phyloP scores from a whole-genome alignment of 2,329 filamentous ascomycete species.

The Alternaria sp. region DNA sequence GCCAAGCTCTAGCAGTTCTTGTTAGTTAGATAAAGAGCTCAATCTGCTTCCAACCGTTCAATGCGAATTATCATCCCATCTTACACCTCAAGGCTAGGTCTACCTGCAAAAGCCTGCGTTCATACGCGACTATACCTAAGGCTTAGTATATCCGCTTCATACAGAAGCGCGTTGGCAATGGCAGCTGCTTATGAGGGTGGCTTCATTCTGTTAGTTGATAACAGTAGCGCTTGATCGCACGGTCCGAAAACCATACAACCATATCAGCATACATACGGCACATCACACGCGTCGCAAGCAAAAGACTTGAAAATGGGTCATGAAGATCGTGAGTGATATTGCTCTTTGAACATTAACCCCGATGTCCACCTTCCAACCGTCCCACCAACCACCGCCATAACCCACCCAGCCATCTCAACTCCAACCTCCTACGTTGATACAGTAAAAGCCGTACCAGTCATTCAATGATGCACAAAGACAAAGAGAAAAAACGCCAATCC shows the following conservation, averaged over 20 bases:
- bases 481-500: conserved; percentile 34
- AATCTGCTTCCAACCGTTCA: neutral
- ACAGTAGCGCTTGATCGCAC: neutral
- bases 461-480: conserved; percentile 20
- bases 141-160: neutral
- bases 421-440: conserved; percentile 2
- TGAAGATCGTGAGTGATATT: conserved; percentile 33
- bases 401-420: neutral
- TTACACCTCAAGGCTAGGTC: neutral
- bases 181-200: neutral
- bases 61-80: neutral
- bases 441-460: conserved; percentile 12
- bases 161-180: neutral
- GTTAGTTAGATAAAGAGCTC: neutral
- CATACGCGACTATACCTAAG: too few species aligned
- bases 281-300: neutral
- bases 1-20: too few species aligned
- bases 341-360: conserved; percentile 11
- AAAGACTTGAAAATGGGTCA: conserved; percentile 6
- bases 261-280: neutral
- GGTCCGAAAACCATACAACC: neutral
- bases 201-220: neutral
- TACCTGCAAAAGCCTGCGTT: neutral
- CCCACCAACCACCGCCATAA: neutral
- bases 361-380: neutral